phyloP scores from a whole-genome alignment of 306 rosid genomes.

The Casuarina equisetifolia region DNA sequence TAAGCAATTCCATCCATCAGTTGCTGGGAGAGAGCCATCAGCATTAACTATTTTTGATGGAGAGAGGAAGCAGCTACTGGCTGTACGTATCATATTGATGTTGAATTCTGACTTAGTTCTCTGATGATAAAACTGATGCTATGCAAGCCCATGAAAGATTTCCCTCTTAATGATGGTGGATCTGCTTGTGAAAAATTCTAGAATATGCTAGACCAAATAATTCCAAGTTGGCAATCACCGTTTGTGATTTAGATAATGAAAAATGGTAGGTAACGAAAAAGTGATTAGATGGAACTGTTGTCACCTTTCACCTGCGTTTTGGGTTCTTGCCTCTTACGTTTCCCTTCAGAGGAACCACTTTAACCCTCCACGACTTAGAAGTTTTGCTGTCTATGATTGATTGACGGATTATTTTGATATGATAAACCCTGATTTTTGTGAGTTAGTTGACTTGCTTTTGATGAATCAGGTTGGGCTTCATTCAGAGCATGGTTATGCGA shows the following conservation, averaged over 20 bases:
- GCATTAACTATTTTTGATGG: conserved; percentile 55
- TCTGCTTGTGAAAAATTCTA: not conserved
- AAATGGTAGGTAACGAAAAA: not conserved
- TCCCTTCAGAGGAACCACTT: not conserved
- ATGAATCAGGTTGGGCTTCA: conserved; percentile 62
- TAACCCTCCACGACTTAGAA: not conserved
- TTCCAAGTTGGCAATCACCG: not conserved
- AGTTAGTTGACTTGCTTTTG: conserved; percentile 24
- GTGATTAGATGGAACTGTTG: not conserved
- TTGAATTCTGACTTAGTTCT: conserved; percentile 8
- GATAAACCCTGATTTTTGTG: conserved; percentile 2
- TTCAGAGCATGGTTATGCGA: conserved; percentile 56
- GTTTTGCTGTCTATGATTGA: not conserved
- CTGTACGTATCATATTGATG: conserved; percentile 43
- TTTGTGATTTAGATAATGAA: not conserved
- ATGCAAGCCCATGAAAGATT: conserved; percentile 1
- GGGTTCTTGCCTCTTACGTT: conserved; percentile 1
- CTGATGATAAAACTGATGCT: conserved; percentile 6
- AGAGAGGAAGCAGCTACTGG: conserved; percentile 54
- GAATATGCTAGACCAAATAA: not conserved
- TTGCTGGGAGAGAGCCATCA: conserved; percentile 44
- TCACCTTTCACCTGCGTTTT: not conserved
- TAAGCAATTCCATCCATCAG: conserved; percentile 33
- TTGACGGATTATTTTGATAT: not conserved
- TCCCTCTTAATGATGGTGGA: not conserved